These are phyloP conservation scores for Boletus sp. DNA, from an alignment of 768 basidiomycete genomes.

Conservation along the genomic window DNA sequence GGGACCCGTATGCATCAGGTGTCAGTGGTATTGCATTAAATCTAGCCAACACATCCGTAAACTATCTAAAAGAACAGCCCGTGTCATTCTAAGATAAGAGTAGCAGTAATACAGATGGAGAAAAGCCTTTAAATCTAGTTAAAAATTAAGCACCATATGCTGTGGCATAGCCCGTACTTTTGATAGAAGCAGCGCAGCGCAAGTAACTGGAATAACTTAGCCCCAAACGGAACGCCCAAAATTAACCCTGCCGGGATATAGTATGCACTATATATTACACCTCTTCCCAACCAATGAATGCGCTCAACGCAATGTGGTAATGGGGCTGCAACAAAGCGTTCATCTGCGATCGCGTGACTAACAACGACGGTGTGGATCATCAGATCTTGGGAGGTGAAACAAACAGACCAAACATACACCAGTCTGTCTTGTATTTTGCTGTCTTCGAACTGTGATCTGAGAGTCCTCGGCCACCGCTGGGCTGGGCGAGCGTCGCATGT, in stretches of 20 bases:
- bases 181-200: slow-evolving; percentile 5
- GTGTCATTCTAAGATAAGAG: slow-evolving; percentile 9
- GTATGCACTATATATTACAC: slow-evolving; percentile 16
- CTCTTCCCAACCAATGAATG: slow-evolving; percentile 13
- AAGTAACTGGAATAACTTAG: slow-evolving; percentile 29
- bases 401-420: slow-evolving; percentile 12
- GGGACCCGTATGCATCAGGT: slow-evolving; percentile 6
- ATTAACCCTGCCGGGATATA: slow-evolving; percentile 25
- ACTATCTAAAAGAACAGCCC: slow-evolving; percentile 1
- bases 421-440: slow-evolving; percentile 22
- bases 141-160: slow-evolving; percentile 14
- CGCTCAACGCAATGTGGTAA: slow-evolving; percentile 24
- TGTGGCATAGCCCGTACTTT: slow-evolving; percentile 24
- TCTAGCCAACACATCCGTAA: neutral
- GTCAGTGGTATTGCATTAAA: slow-evolving; percentile 9
- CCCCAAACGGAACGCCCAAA: slow-evolving; percentile 17
- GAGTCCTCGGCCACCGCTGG: slow-evolving; percentile 30
- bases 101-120: slow-evolving; percentile 13
- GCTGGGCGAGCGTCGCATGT: slow-evolving; percentile 31
- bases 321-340: slow-evolving; percentile 7
- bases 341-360: slow-evolving; percentile 32
- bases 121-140: slow-evolving; percentile 6
- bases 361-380: slow-evolving; percentile 12
- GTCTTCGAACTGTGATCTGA: slow-evolving; percentile 33
- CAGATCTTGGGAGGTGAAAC: slow-evolving; percentile 2